Conservation (phyloP, 306 rosid genomes). For the Argentina anserina region DNA sequence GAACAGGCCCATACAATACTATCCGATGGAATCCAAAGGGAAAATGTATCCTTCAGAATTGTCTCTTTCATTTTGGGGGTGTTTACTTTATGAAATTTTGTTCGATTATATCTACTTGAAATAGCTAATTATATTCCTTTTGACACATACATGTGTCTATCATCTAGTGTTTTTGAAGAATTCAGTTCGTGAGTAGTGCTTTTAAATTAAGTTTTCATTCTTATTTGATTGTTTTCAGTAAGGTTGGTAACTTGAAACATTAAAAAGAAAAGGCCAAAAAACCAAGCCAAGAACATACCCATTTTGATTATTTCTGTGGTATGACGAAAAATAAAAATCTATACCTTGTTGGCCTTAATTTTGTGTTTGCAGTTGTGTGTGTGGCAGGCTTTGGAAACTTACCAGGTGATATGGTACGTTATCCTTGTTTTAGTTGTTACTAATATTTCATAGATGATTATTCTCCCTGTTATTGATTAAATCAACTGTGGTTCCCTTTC, state of each 20-base stretch:
- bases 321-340: neutral
- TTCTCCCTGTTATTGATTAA: neutral
- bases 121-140: slow-evolving; percentile 5
- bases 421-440: slow-evolving; percentile 14
- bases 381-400: slow-evolving; percentile 95
- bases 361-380: slow-evolving; percentile 58
- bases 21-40: slow-evolving; percentile 93
- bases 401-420: slow-evolving; percentile 92
- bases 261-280: neutral
- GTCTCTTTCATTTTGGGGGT: neutral
- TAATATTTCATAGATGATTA: neutral
- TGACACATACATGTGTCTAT: neutral
- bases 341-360: slow-evolving; percentile 50
- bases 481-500: neutral
- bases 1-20: slow-evolving; percentile 92
- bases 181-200: neutral
- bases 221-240: neutral
- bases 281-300: neutral
- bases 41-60: slow-evolving; percentile 62
- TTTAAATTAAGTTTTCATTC: neutral
- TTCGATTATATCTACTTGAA: no score
- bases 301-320: neutral
- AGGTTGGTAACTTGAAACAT: neutral
- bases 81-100: neutral
- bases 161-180: neutral